These are phyloP conservation scores for Beta corolliflora DNA, from an alignment of 179 eudicot species.

Conservation along the genomic window DNA sequence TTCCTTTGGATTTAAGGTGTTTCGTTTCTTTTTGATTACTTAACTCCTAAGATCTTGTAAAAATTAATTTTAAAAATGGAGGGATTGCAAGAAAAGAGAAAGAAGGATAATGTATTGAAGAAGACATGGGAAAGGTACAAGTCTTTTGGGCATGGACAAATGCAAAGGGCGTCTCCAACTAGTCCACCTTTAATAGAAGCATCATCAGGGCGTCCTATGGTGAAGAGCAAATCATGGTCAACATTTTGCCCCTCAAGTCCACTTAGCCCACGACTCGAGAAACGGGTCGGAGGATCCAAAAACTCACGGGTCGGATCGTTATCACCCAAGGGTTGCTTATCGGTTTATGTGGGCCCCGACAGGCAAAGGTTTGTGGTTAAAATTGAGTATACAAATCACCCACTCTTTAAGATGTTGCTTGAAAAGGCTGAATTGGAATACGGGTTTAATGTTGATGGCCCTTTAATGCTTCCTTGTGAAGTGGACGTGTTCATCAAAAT, in stretches of 20 bases:
- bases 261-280: background rate
- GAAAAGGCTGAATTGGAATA: slow-evolving; percentile 63
- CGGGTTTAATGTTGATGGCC: slow-evolving; percentile 51
- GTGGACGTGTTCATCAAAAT: slow-evolving; percentile 42
- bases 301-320: slow-evolving; percentile 25
- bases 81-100: slow-evolving; percentile 33
- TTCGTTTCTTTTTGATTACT: too few species aligned
- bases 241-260: slow-evolving; percentile 23
- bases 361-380: slow-evolving; percentile 60
- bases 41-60: too few species aligned
- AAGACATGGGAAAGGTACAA: slow-evolving; percentile 63
- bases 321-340: slow-evolving; percentile 54
- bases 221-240: slow-evolving; percentile 52
- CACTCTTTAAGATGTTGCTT: slow-evolving; percentile 51
- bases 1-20: too few species aligned
- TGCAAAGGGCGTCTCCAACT: background rate
- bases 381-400: slow-evolving; percentile 45
- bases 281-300: slow-evolving; percentile 7
- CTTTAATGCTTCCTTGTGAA: slow-evolving; percentile 55
- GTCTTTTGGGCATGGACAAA: slow-evolving; percentile 22
- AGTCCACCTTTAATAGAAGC: background rate
- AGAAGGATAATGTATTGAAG: slow-evolving; percentile 36
- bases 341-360: slow-evolving; percentile 61
- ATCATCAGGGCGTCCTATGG: slow-evolving; percentile 13
- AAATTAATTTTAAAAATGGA: slow-evolving; percentile 28